phyloP scores from a whole-genome alignment of 148 eudicot genomes.

The Heliamphora exappendiculata region DNA sequence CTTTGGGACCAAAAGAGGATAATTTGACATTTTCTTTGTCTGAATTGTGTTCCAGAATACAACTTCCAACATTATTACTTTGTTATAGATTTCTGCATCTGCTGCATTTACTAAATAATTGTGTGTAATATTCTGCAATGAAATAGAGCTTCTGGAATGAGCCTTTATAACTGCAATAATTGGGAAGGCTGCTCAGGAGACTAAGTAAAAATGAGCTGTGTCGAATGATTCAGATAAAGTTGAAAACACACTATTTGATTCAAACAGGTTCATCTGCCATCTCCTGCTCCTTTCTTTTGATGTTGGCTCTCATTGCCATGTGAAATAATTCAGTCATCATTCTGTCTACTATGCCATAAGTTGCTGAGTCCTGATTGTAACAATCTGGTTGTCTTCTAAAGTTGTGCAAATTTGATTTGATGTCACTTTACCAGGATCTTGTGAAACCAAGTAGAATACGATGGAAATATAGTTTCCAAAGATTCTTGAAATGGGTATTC shows the following conservation, averaged over 20 bases:
- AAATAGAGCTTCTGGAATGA: neutral
- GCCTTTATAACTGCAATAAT: neutral
- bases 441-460: neutral
- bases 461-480: neutral
- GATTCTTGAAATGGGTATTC: neutral
- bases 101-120: neutral
- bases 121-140: neutral
- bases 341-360: neutral
- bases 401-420: neutral
- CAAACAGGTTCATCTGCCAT: neutral
- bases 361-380: neutral
- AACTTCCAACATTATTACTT: neutral
- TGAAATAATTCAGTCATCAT: neutral
- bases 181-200: too few relatives aligned
- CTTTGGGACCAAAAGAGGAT: neutral
- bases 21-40: conserved; percentile 2
- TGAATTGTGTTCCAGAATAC: neutral
- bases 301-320: neutral
- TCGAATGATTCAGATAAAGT: neutral
- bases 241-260: neutral
- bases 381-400: neutral
- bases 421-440: neutral
- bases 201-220: neutral
- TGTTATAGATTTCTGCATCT: neutral
- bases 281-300: neutral